Evolutionary conservation across 345 rosid genomes (phyloP).

Genomic region (Luvunga scandens): DNA sequence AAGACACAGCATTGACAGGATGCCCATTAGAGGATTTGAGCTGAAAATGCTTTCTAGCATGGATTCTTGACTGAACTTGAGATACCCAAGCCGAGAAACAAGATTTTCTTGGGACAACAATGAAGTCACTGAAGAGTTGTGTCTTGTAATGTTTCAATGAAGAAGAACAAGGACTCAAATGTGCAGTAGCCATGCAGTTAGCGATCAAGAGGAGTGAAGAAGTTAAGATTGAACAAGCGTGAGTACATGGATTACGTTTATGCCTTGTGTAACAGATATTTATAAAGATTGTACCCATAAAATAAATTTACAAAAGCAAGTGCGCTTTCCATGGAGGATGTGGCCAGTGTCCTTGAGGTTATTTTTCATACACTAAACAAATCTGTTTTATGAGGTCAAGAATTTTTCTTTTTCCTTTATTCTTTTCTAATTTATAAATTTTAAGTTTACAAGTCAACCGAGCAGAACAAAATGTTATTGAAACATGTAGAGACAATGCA

Average conservation of each 20-base stretch:
- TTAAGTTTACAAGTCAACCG: background rate
- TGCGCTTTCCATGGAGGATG: slow-evolving; percentile 14
- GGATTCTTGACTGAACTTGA: slow-evolving; percentile 40
- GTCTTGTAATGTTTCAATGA: slow-evolving; percentile 27
- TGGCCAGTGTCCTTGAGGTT: background rate
- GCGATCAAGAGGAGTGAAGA: background rate
- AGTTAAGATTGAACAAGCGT: slow-evolving; percentile 3
- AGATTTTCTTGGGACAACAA: slow-evolving; percentile 36
- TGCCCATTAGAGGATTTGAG: slow-evolving; percentile 58
- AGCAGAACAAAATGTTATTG: too few species aligned
- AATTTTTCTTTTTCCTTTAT: slow-evolving; percentile 1
- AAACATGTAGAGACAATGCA: too few species aligned
- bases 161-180: slow-evolving; percentile 40
- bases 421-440: background rate
- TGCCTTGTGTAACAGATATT: background rate
- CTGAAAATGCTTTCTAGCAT: slow-evolving; percentile 37
- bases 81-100: slow-evolving; percentile 34
- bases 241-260: background rate
- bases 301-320: background rate
- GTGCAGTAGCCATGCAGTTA: slow-evolving; percentile 45
- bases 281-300: background rate
- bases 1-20: too few species aligned
- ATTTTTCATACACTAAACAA: background rate
- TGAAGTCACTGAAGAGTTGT: slow-evolving; percentile 29
- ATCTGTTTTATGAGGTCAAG: slow-evolving; percentile 34